A percentile compares a stretch with the other conserved stretches of the same genome.
Evolutionary conservation across 2,329 filamentous ascomycete species (phyloP).

Genomic region (Colletotrichum sp.): DNA sequence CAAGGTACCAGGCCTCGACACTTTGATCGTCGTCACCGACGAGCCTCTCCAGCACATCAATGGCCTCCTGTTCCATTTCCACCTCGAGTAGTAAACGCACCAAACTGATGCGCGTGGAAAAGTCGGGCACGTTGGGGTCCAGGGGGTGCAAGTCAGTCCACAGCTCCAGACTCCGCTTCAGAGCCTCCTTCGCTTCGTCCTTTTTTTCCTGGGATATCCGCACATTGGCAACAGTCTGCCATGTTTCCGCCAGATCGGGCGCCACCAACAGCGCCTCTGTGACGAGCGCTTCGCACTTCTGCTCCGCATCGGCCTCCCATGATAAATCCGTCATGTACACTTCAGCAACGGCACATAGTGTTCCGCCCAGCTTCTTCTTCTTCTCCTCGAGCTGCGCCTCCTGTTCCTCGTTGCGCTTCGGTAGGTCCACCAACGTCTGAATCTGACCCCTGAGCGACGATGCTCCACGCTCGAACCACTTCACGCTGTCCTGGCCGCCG

Average conservation of each 20-base stretch:
- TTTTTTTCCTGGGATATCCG: slow-evolving; percentile 84
- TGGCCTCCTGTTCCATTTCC: slow-evolving; percentile 81
- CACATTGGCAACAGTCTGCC: slow-evolving; percentile 94
- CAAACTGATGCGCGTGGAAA: slow-evolving; percentile 83
- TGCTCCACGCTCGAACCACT: slow-evolving; percentile 75
- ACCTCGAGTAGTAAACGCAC: slow-evolving; percentile 89
- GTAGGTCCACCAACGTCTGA: slow-evolving; percentile 59
- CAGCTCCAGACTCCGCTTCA: slow-evolving; percentile 78
- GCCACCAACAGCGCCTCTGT: slow-evolving; percentile 89
- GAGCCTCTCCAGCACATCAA: slow-evolving; percentile 83
- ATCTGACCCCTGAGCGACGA: slow-evolving; percentile 75
- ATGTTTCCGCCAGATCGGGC: slow-evolving; percentile 82
- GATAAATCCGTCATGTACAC: slow-evolving; percentile 99
- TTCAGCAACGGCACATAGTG: slow-evolving; percentile 92
- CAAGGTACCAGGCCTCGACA: slow-evolving; percentile 96
- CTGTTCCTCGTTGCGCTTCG: slow-evolving; percentile 41
- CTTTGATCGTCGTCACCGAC: slow-evolving; percentile 90
- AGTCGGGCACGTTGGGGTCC: slow-evolving; percentile 79
- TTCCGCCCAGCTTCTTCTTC: slow-evolving; percentile 82
- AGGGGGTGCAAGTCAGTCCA: slow-evolving; percentile 82
- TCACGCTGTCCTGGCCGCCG: slow-evolving; percentile 68
- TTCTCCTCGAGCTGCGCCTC: slow-evolving; percentile 64
- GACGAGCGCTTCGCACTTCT: slow-evolving; percentile 83
- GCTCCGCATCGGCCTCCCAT: slow-evolving; percentile 90
- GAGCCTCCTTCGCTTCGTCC: slow-evolving; percentile 80